Evolutionary conservation across 2,329 filamentous ascomycete species (phyloP).

Genomic region (Xylariales sp.): DNA sequence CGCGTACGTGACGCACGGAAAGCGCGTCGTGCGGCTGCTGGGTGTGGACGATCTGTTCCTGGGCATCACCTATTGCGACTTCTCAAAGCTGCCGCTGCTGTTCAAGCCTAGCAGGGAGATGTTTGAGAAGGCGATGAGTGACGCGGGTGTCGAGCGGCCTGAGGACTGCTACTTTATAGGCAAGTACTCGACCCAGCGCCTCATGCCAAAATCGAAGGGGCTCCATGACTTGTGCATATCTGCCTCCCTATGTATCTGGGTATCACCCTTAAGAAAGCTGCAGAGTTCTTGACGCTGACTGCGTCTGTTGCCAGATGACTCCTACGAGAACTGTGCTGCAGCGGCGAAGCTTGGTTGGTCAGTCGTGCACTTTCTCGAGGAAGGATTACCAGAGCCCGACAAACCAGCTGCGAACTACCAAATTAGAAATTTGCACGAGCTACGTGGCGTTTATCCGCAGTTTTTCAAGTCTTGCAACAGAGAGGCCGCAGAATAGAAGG

Average conservation of each 20-base stretch:
- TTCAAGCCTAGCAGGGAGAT: conserved; percentile 85
- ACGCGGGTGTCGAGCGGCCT: conserved; percentile 65
- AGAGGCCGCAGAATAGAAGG: too few species aligned
- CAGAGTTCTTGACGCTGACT: conserved; percentile 8
- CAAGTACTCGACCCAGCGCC: too few species aligned
- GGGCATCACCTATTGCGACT: conserved; percentile 93
- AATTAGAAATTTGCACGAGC: conserved; percentile 70
- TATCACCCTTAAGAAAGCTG: neutral
- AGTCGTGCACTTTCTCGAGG: conserved; percentile 79
- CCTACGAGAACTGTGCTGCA: conserved; percentile 72
- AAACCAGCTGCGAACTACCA: conserved; percentile 67
- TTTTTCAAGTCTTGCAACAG: conserved; percentile 85
- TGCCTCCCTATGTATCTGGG: neutral
- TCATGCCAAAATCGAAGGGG: too few species aligned
- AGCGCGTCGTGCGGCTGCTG: conserved; percentile 74
- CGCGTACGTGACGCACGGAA: conserved; percentile 85
- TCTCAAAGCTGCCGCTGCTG: conserved; percentile 65
- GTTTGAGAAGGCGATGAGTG: conserved; percentile 83
- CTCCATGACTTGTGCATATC: too few species aligned
- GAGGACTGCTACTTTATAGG: conserved; percentile 90
- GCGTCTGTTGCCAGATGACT: conserved; percentile 70
- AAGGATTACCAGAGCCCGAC: conserved; percentile 58
- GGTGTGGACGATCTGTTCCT: conserved; percentile 87
- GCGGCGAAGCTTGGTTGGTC: conserved; percentile 82
- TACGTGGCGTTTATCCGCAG: conserved; percentile 73